Conservation (phyloP, 2,329 filamentous ascomycete genomes). For the Paraconiothyrium sp. region DNA sequence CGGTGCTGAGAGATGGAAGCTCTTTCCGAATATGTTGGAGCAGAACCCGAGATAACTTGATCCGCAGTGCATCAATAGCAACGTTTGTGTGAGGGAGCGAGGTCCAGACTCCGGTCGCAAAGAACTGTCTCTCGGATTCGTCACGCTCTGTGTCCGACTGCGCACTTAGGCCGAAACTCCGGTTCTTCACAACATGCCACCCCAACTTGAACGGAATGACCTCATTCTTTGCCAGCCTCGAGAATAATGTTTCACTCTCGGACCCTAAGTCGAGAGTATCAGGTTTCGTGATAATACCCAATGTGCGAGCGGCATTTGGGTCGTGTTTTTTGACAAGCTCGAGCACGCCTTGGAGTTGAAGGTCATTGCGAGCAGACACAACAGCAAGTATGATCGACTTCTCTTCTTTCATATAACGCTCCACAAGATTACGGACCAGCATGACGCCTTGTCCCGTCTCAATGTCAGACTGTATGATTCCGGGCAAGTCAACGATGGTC, state of each 20-base stretch:
- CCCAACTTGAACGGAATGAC: conserved; percentile 41
- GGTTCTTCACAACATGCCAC: conserved; percentile 53
- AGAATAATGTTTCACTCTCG: conserved; percentile 29
- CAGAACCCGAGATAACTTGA: conserved; percentile 40
- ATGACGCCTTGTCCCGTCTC: conserved; percentile 55
- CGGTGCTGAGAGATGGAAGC: conserved; percentile 32
- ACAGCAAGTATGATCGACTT: conserved; percentile 60
- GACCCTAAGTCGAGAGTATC: conserved; percentile 46
- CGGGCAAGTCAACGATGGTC: conserved; percentile 66
- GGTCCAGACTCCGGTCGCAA: conserved; percentile 29
- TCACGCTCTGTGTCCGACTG: conserved; percentile 34
- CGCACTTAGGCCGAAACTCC: conserved; percentile 31
- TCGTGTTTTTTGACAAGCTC: conserved; percentile 21
- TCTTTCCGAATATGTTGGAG: conserved; percentile 44
- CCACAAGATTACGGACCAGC: conserved; percentile 58
- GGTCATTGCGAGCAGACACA: conserved; percentile 54
- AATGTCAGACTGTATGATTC: conserved; percentile 62
- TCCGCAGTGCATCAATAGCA: conserved; percentile 41
- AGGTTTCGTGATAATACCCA: conserved; percentile 58
- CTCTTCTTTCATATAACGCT: conserved; percentile 53
- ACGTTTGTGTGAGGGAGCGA: conserved; percentile 31
- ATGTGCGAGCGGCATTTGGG: conserved; percentile 40
- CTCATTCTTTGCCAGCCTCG: conserved; percentile 46
- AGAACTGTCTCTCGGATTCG: conserved; percentile 36
- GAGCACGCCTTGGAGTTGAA: conserved; percentile 52